A percentile compares a stretch with the other conserved stretches of the same genome.
Evolutionary conservation across 176 grass and related monocot species (phyloP).

Genomic region (Areca catechu): DNA sequence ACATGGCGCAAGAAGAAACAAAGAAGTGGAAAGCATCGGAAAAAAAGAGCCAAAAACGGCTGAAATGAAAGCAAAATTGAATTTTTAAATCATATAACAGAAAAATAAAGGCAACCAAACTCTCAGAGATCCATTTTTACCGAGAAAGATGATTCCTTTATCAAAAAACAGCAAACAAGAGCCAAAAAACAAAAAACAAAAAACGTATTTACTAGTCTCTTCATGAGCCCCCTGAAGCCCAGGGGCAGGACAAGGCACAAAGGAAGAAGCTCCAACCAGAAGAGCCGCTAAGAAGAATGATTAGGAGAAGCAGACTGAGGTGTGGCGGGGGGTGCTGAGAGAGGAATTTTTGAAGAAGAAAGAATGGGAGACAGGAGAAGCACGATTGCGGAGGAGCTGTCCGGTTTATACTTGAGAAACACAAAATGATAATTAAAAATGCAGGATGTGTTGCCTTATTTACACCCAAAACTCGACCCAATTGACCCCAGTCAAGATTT

Average conservation of each 20-base stretch:
- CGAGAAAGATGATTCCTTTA: constrained; percentile 11
- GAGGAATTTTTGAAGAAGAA: constrained; percentile 9
- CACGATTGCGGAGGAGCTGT: background rate
- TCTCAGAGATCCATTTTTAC: no score
- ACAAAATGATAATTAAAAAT: constrained; percentile 14
- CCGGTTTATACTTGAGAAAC: constrained; percentile 19
- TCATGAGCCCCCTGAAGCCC: constrained; percentile 39
- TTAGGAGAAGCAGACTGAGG: background rate
- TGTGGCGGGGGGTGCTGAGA: constrained; percentile 7
- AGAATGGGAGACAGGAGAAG: constrained; percentile 9
- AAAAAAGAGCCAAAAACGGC: no score
- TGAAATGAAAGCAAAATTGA: no score
- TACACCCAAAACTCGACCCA: no score
- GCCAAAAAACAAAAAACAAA: background rate
- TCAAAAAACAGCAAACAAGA: background rate
- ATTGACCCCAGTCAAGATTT: no score
- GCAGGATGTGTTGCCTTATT: no score
- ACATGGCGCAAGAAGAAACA: no score
- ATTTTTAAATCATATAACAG: no score
- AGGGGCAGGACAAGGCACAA: background rate
- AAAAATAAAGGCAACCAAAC: no score
- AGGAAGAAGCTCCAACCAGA: background rate
- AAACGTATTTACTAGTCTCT: constrained; percentile 72
- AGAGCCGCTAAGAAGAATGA: no score
- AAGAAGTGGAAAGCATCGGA: no score